Evolutionary conservation across 2,329 filamentous ascomycete genomes (phyloP), one percentile per base, ranked within the genome.

Genomic region (Emmonsiellopsis sp.): DNA sequence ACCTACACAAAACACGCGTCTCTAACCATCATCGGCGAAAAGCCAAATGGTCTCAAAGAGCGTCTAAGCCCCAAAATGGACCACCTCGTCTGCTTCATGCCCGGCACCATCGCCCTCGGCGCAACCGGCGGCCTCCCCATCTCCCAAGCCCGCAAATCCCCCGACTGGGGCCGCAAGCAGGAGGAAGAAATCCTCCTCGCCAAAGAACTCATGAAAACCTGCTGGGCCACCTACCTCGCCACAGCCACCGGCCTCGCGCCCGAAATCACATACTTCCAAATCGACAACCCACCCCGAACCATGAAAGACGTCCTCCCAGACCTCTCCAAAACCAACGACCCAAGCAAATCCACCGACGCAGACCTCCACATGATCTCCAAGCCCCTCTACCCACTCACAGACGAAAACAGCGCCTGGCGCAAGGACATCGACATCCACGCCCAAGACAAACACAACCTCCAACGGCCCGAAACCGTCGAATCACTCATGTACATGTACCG

Each of bases 401-500:
- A 64, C 46, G 57, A 62, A 43, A 56, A 61, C 3, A 60, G 58
- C 20, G 67, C 75, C 50, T 95, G 90, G 87, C 83, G 83, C 57
- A 72, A 84, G 54, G 93, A 97, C 66, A 92, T 86, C 63, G 73
- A 82, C 13, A 84, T 98, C 65, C 88, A 94, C 66, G 62, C 74
- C n/a, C 79, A 82, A n/a, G 93, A 98, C 68, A 75, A 79, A 51
- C 93, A 97, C 73, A 98, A 98, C 66, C 78, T 98, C 35, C 93
- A 97, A 71, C 82, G 93, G 34, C 93, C 93, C 0, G 93, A 98
- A 75, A 96, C 93, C 0, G 85, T 96, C n/a, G 93, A 98, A 74
- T 91, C 85, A 55, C 75, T 98, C 57, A 91, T 98, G 65, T 95
- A 97, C 74, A 95, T 98, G 90, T 98, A 92, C 87, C 85, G 93